phyloP scores from a whole-genome alignment of 805 yeast species.

The Cyberlindnera xishuangbannaensis region DNA sequence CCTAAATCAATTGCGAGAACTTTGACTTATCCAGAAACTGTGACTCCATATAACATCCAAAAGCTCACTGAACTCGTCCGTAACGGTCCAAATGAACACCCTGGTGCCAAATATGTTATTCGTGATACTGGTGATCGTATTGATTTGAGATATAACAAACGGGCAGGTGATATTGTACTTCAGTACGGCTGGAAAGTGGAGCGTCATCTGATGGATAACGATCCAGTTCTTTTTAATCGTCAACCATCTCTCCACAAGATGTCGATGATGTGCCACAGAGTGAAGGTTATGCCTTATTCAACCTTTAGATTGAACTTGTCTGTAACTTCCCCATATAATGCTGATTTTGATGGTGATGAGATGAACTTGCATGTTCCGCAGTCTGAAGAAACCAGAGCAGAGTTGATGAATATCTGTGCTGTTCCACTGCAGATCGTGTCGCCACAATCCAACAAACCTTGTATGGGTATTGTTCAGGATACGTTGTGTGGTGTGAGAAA shows the following conservation, averaged over 20 bases:
- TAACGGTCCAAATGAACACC: conserved; percentile 98
- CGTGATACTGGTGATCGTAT: conserved; percentile 99
- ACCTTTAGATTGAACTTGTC: conserved; percentile 95
- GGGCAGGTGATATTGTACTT: conserved; percentile 96
- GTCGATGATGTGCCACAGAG: conserved; percentile 99
- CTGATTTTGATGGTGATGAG: conserved; percentile 99
- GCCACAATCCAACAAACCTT: conserved; percentile 98
- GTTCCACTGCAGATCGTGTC: conserved; percentile 97
- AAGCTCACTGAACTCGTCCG: conserved; percentile 87
- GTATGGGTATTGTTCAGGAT: conserved; percentile 99
- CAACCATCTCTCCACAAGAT: conserved; percentile 98
- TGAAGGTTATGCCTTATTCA: conserved; percentile 97
- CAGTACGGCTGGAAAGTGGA: conserved; percentile 99
- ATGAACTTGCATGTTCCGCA: conserved; percentile 99
- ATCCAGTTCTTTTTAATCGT: conserved; percentile 96
- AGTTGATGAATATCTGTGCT: conserved; percentile 88
- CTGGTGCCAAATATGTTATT: conserved; percentile 98
- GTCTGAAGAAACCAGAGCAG: conserved; percentile 96
- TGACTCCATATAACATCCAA: conserved; percentile 95
- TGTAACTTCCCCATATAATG: conserved; percentile 98
- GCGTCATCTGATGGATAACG: conserved; percentile 95
- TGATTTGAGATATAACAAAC: conserved; percentile 91
- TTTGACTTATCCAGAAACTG: conserved; percentile 93
- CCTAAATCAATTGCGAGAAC: conserved; percentile 96
- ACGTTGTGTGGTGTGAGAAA: conserved; percentile 96